These are phyloP conservation scores for Lodderomyces orthopsilosis DNA, from an alignment of 1,139 yeast species.

Conservation along the genomic window DNA sequence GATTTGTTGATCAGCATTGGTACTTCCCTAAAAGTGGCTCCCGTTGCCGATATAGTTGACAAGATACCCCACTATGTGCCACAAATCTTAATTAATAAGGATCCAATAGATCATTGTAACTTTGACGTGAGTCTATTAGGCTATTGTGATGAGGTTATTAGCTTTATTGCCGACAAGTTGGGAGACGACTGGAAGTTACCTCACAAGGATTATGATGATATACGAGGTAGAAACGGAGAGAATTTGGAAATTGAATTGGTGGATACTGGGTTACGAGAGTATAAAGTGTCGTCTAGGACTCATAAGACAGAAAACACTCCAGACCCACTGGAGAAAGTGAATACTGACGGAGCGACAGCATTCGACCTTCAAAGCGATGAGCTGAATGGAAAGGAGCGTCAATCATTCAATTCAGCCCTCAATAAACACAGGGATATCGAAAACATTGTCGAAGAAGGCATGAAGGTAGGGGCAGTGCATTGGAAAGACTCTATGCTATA, in stretches of 20 bases:
- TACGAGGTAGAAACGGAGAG: constrained; percentile 19
- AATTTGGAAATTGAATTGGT: constrained; percentile 20
- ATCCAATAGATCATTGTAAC: constrained; percentile 72
- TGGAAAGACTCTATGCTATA: background rate
- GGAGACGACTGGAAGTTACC: constrained; percentile 59
- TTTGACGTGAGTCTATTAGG: constrained; percentile 84
- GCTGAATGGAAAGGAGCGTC: background rate
- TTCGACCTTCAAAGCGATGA: background rate
- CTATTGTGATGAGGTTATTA: constrained; percentile 83
- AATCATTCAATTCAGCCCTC: no score
- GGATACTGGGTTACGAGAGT: constrained; percentile 25
- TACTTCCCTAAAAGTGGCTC: constrained; percentile 91
- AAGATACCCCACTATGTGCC: constrained; percentile 70
- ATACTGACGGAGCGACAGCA: background rate
- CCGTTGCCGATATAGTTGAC: constrained; percentile 91
- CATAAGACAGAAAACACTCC: constrained; percentile 2
- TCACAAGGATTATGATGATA: constrained; percentile 39
- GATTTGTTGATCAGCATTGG: constrained; percentile 87
- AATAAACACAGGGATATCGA: no score
- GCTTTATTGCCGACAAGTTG: constrained; percentile 56
- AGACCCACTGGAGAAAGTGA: background rate
- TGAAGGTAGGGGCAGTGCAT: background rate
- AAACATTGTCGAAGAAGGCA: background rate
- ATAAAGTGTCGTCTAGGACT: constrained; percentile 9
- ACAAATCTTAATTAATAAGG: constrained; percentile 78